Base-by-base conservation (phyloP, 2,329 filamentous ascomycete species). In the Phyllachora maydis region DNA sequence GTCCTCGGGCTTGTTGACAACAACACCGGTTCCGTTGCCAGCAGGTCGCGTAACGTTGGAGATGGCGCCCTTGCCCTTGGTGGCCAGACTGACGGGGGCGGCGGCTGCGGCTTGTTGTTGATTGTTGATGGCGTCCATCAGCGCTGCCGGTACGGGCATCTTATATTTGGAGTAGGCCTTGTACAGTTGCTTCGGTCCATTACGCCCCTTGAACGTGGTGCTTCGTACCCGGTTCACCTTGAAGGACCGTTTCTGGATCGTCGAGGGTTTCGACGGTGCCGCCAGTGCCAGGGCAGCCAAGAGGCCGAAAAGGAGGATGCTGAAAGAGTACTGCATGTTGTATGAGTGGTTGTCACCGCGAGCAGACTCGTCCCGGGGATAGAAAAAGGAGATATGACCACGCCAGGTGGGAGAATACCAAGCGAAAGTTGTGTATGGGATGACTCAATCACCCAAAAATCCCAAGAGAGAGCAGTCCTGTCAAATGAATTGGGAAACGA, bases 141-240 rank as follows among this genome's bases (percentile, higher is more conserved):
- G 40, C 6, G 45, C 47, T 3, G 49, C 35, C 3, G 55, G 47
- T 21, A 61, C 46, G 18, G 49, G 46, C 46, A 71, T 59, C 30
- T 62, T 59, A 43, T 61, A 81, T 43, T 83, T 83, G 35, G 55
- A 48, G 42, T 74, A 71, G 10, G 72, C 65, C 46, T 65, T 75
- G 23, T 60, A 46, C 34, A 83, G 54, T 23, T 71, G 68, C 26
- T 37, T 44, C 0, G 58, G 52, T n/a, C 71, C 69, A 48, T 73
- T 56, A 30, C 41, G 45, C 11, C 56, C 46, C 12, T 53, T 50
- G 39, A 67, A 66, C 26, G 52, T 50, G n/a, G 48, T 48, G 34
- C 67, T 69, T 24, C 52, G 45, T 22, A 62, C 47, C 17, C 69
- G 56, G 23, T 64, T 56, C 16, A 76, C 56, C 40, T 59, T 64